phyloP scores from a whole-genome alignment of 148 eudicot genomes.

The Salicornia ramosissima region DNA sequence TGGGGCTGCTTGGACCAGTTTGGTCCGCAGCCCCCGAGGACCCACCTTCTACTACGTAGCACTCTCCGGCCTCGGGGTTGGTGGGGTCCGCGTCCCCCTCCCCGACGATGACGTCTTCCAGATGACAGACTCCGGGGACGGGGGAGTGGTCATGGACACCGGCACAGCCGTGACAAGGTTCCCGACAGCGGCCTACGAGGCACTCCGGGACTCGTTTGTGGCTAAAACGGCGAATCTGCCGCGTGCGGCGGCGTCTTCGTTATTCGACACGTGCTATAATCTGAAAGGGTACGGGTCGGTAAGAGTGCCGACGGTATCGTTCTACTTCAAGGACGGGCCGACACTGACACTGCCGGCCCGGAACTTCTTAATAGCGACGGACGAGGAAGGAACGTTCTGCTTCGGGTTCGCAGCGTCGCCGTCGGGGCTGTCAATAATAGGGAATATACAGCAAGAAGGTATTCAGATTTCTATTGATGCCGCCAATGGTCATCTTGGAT shows the following conservation, averaged over 20 bases:
- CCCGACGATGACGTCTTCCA: constrained; percentile 41
- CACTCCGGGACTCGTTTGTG: constrained; percentile 61
- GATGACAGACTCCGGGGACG: constrained; percentile 41
- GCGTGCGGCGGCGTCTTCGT: constrained; percentile 39
- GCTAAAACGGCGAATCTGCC: constrained; percentile 57
- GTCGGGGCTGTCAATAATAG: constrained; percentile 65
- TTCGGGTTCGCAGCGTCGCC: constrained; percentile 80
- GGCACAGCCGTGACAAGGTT: constrained; percentile 83
- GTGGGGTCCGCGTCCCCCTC: constrained; percentile 57
- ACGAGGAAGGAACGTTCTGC: constrained; percentile 75
- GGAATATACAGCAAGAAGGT: constrained; percentile 94
- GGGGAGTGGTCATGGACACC: constrained; percentile 88
- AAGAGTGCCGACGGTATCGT: constrained; percentile 82
- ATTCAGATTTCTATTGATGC: constrained; percentile 87
- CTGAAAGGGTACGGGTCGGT: constrained; percentile 63
- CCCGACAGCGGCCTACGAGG: constrained; percentile 58
- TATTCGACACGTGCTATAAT: constrained; percentile 85
- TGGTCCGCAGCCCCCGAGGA: constrained; percentile 52
- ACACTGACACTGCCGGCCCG: constrained; percentile 71
- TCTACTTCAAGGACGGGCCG: constrained; percentile 74
- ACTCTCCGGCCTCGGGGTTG: constrained; percentile 72
- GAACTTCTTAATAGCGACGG: constrained; percentile 76
- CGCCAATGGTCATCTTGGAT: constrained; percentile 70
- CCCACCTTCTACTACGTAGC: constrained; percentile 72
- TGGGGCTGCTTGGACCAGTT: constrained; percentile 84